Evolutionary conservation across 148 eudicot species (phyloP), one percentile per base, ranked within the genome.

Genomic region (Camellia japonica): DNA sequence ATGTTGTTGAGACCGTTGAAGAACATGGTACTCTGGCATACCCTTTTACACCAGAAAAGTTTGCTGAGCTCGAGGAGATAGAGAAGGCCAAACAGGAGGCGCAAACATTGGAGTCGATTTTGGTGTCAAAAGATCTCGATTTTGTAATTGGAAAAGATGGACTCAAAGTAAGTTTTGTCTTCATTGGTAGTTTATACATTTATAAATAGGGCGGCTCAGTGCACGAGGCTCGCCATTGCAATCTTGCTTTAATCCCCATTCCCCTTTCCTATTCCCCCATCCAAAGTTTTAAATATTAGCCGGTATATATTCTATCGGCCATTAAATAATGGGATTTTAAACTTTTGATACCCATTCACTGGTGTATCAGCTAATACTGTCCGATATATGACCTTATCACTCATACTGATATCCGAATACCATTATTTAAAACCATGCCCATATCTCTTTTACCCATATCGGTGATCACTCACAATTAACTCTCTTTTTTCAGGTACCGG

Each of bases 31-130:
- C 69, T 46, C 61, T 78, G 43, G 92, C 90, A 7, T 93, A 86
- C 79, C 97, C 97, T 38, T 93, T 91, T 78, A 91, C 92, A 12
- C 89, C 91, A 11, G 89, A 90, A 78, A 93, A 81, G 82, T 85
- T 91, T 75, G 38, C 83, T 56, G 90, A 89, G 89, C 95, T 93
- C 56, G 89, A 86, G 49, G 87, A 91, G 77, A 82, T 87, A 20
- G 93, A 87, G 54, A 90, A 84, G 77, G 91, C 87, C 6, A 87
- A 82, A 75, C 52, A 55, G 85, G 80, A 82, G 66, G 59, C 82
- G 67, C 12, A 77, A 78, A 49, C 85, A 64, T 41, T 87, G 79
- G 94, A 92, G 79, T 92, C 98, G 7, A 76, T 92, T 63, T 86
- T 94, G 78, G 91, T 91, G 68, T 89, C 81, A 5, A 90, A 84